Evolutionary conservation across 352 stramenopile genomes (phyloP).

Genomic region (Aphanomyces astaci): DNA sequence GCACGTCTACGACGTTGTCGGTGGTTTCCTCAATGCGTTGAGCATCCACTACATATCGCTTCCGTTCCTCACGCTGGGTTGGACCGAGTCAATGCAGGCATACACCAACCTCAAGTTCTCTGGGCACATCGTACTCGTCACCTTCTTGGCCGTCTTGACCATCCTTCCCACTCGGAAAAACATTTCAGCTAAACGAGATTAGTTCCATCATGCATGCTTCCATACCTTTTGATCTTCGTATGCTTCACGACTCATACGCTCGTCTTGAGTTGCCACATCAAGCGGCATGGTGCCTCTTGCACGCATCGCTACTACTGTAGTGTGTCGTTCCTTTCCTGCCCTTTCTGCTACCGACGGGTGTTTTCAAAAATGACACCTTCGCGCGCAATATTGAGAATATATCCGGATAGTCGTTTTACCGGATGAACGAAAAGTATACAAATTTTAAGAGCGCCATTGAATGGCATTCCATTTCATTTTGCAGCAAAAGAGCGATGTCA

Average conservation of each 20-base stretch:
- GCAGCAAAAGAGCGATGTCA: not conserved
- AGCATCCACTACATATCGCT: constrained; percentile 66
- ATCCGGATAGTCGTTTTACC: not conserved
- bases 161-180: constrained; percentile 43
- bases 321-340: not conserved
- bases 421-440: not conserved
- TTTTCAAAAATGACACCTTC: not conserved
- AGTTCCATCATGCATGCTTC: not conserved
- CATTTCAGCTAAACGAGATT: not conserved
- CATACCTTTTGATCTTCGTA: too few relatives aligned
- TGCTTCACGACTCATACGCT: too few relatives aligned
- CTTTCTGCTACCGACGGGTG: not conserved
- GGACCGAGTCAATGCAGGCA: constrained; percentile 50
- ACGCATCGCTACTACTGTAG: too few relatives aligned
- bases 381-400: not conserved
- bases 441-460: constrained; percentile 11
- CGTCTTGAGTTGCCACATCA: not conserved
- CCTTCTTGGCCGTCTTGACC: constrained; percentile 66
- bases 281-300: not conserved
- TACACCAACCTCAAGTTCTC: constrained; percentile 63
- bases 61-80: constrained; percentile 64
- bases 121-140: constrained; percentile 53
- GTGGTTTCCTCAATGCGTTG: constrained; percentile 38
- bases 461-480: constrained; percentile 3
- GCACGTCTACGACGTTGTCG: constrained; percentile 49